Conservation (phyloP, 192 early-diverging fungal genomes). For the Gigaspora rosea region DNA sequence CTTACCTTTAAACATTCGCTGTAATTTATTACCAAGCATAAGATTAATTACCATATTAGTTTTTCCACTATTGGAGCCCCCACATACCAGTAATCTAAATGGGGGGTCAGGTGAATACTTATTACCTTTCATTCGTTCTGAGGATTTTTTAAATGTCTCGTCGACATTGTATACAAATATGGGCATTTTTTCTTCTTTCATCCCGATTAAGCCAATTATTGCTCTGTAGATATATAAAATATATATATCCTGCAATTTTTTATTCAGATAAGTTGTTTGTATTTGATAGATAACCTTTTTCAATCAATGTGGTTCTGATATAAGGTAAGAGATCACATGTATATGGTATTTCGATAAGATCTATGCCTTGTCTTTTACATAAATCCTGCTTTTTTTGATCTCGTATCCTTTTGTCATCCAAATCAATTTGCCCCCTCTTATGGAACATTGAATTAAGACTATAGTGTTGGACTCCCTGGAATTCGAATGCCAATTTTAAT, state of each 20-base stretch:
- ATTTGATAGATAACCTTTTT: slow-evolving; percentile 24
- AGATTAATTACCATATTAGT: slow-evolving; percentile 24
- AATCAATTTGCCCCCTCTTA: neutral
- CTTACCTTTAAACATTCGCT: slow-evolving; percentile 4
- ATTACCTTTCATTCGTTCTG: slow-evolving; percentile 9
- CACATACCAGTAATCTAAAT: slow-evolving; percentile 1
- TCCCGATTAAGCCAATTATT: no score
- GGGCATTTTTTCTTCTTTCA: no score
- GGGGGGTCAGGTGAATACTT: neutral
- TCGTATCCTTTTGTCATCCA: neutral
- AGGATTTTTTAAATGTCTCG: neutral
- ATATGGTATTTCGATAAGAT: neutral
- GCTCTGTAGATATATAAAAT: no score
- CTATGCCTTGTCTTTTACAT: slow-evolving; percentile 10
- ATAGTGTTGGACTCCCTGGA: neutral
- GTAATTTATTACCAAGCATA: slow-evolving; percentile 10
- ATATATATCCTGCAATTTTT: no score
- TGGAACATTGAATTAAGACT: neutral
- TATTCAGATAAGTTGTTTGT: neutral
- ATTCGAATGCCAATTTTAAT: neutral
- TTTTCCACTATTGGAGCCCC: slow-evolving; percentile 23
- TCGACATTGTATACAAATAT: neutral
- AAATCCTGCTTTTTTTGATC: slow-evolving; percentile 25
- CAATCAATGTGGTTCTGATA: neutral
- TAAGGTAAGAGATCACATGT: neutral